phyloP scores from a whole-genome alignment of 352 stramenopile species.

The Phytophthora foliorum region DNA sequence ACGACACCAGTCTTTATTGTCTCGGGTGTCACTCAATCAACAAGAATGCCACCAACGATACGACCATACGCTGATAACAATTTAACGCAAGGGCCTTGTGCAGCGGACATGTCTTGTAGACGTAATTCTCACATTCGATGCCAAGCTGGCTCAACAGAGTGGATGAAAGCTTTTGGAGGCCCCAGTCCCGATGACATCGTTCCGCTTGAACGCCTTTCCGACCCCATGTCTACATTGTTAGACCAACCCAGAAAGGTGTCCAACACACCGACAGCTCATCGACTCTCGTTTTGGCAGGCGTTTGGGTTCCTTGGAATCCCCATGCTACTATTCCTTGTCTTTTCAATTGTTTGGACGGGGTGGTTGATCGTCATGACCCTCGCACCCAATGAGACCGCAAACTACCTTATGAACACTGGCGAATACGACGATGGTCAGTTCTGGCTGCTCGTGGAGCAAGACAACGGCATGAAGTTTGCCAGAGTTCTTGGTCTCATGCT shows the following conservation, averaged over 20 bases:
- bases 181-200: conserved; percentile 11
- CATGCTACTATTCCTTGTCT: conserved; percentile 27
- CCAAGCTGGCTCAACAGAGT: conserved; percentile 9
- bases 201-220: conserved; percentile 17
- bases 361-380: conserved; percentile 56
- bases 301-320: conserved; percentile 41
- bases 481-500: conserved; percentile 33
- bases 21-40: not conserved
- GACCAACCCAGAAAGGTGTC: conserved; percentile 7
- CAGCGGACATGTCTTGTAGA: conserved; percentile 5
- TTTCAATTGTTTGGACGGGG: conserved; percentile 44
- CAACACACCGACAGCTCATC: conserved; percentile 6
- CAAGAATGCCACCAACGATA: conserved; percentile 10
- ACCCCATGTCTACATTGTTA: conserved; percentile 14
- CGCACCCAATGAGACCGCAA: conserved; percentile 45
- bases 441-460: conserved; percentile 46
- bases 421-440: conserved; percentile 59
- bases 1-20: not conserved
- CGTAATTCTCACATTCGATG: conserved; percentile 16
- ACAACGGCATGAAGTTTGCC: conserved; percentile 14
- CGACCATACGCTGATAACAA: not conserved
- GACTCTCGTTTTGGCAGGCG: conserved; percentile 37
- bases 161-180: conserved; percentile 18
- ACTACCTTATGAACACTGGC: conserved; percentile 61
- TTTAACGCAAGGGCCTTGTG: not conserved